Conservation (phyloP, 2,329 filamentous ascomycete genomes). For the Trichoderma semiorbis region DNA sequence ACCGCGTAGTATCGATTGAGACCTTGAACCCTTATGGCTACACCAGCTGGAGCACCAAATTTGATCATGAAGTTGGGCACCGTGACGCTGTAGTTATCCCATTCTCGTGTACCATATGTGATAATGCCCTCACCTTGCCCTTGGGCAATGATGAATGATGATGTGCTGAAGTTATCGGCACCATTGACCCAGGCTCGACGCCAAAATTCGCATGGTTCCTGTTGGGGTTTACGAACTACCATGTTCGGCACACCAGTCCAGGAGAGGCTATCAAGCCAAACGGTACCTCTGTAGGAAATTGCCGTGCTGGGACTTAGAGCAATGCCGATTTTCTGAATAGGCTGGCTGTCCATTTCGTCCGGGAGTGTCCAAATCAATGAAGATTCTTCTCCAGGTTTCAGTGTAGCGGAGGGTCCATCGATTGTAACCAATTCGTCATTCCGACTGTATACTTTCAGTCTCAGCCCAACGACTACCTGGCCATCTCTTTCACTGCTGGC, state of each 20-base stretch:
- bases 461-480: neutral
- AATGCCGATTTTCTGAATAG: conserved; percentile 17
- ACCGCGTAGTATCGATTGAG: conserved; percentile 32
- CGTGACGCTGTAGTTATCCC: conserved; percentile 28
- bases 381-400: neutral
- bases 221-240: neutral
- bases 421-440: conserved; percentile 3
- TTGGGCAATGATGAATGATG: conserved; percentile 9
- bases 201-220: conserved; percentile 12
- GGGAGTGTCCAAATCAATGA: conserved; percentile 10
- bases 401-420: neutral
- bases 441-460: conserved; percentile 5
- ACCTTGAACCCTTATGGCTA: conserved; percentile 28
- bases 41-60: conserved; percentile 25
- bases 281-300: neutral
- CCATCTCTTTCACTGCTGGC: neutral
- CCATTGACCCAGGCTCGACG: conserved; percentile 15
- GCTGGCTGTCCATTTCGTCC: conserved; percentile 14
- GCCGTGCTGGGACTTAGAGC: neutral
- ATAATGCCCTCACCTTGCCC: conserved; percentile 28
- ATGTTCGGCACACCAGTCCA: conserved; percentile 18
- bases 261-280: conserved; percentile 16
- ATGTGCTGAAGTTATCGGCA: conserved; percentile 6
- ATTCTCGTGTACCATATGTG: conserved; percentile 32
- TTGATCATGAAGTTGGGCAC: conserved; percentile 26